phyloP scores from a whole-genome alignment of 78 protist genomes.

The Acrasis kona region DNA sequence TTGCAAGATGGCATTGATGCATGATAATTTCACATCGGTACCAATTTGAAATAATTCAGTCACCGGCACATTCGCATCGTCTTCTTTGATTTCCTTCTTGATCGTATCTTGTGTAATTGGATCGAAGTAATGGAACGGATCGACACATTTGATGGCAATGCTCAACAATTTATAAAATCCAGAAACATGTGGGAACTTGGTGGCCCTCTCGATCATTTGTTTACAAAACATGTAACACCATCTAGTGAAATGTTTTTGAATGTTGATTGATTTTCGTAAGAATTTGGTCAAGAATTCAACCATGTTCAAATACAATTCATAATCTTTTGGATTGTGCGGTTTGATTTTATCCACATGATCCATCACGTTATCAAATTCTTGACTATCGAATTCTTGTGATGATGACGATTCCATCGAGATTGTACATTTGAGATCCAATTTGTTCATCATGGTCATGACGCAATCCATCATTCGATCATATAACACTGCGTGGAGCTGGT shows the following conservation, averaged over 20 bases:
- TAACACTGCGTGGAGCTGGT: neutral
- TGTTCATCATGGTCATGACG: neutral
- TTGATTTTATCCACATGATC: neutral
- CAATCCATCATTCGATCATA: neutral
- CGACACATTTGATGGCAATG: neutral
- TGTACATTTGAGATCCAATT: neutral
- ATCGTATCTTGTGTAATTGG: neutral
- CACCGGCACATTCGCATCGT: neutral
- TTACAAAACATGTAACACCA: neutral
- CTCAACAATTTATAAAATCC: neutral
- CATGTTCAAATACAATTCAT: neutral
- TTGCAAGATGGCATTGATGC: neutral
- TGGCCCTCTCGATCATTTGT: neutral
- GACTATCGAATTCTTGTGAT: neutral
- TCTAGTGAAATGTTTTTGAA: neutral
- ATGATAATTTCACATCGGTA: neutral
- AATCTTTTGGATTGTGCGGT: neutral
- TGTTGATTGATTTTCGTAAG: neutral
- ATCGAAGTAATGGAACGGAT: neutral
- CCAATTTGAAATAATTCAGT: too few relatives aligned
- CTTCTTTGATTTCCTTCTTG: neutral
- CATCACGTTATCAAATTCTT: neutral
- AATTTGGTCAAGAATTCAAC: neutral
- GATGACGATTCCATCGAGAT: too few relatives aligned
- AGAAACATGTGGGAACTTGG: neutral